Conservation (phyloP, 1,284 basidiomycete genomes). For the Exobasidium cylindrosporum region DNA sequence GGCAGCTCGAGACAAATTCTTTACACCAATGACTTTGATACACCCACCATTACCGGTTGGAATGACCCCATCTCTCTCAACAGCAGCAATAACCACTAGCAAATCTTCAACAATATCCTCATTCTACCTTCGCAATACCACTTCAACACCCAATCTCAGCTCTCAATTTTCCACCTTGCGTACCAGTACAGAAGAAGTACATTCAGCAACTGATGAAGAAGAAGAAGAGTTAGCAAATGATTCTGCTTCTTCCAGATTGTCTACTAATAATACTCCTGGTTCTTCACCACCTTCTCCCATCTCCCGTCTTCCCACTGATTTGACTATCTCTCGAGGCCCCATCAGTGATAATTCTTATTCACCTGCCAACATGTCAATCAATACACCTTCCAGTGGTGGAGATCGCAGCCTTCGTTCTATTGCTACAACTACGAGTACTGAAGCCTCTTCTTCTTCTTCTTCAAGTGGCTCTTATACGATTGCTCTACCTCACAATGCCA, state of each 20-base stretch:
- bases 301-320: neutral
- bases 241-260: neutral
- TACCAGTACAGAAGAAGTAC: neutral
- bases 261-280: neutral
- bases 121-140: constrained; percentile 33
- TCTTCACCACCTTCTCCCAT: neutral
- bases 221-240: constrained; percentile 6
- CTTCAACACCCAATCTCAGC: constrained; percentile 44
- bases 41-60: neutral
- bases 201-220: neutral
- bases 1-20: constrained; percentile 14
- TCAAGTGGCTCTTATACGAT: constrained; percentile 14
- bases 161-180: neutral
- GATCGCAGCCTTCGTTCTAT: constrained; percentile 10
- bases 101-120: constrained; percentile 10
- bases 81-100: neutral
- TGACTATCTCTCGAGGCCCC: neutral
- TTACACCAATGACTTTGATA: constrained; percentile 17
- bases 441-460: neutral
- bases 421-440: constrained; percentile 13
- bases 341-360: neutral
- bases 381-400: neutral
- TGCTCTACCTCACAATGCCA: constrained; percentile 35
- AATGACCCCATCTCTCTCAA: constrained; percentile 1
- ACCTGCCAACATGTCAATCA: neutral